A percentile compares a stretch with the other conserved stretches of the same genome.
These are phyloP conservation scores for Hibiscus syriacus DNA, from an alignment of 345 rosid species.

Conservation along the genomic window DNA sequence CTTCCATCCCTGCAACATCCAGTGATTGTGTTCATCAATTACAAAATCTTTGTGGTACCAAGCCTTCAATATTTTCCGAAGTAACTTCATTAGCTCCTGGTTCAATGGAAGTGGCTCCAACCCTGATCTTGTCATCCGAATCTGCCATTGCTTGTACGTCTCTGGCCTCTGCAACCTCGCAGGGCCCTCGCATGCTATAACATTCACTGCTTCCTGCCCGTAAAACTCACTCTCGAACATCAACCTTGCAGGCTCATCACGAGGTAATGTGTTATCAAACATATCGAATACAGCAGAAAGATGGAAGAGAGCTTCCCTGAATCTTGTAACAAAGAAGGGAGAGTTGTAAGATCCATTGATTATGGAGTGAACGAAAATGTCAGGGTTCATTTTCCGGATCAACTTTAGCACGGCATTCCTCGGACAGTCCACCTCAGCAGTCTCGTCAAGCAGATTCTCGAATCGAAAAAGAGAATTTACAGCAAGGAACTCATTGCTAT, in stretches of 20 bases:
- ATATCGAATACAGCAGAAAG: conserved; percentile 61
- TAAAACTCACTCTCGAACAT: conserved; percentile 51
- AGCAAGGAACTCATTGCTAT: conserved; percentile 47
- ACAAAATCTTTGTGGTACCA: conserved; percentile 69
- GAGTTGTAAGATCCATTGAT: conserved; percentile 60
- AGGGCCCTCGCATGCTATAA: conserved; percentile 74
- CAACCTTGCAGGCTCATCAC: conserved; percentile 44
- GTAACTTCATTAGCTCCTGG: conserved; percentile 27
- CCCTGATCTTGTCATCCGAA: conserved; percentile 50
- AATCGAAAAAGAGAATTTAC: conserved; percentile 44
- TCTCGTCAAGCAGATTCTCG: conserved; percentile 52
- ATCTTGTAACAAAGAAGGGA: conserved; percentile 70
- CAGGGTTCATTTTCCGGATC: conserved; percentile 50
- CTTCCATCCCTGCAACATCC: too few species aligned
- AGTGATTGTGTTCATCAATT: too few species aligned
- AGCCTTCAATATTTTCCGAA: conserved; percentile 26
- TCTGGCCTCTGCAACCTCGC: conserved; percentile 80
- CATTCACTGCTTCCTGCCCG: conserved; percentile 61
- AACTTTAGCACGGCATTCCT: conserved; percentile 48
- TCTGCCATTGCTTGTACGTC: conserved; percentile 77
- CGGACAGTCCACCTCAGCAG: conserved; percentile 47
- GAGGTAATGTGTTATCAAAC: conserved; percentile 38
- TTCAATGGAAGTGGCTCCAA: conserved; percentile 51
- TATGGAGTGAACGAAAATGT: conserved; percentile 41
- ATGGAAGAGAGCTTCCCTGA: conserved; percentile 70